Evolutionary conservation across 306 rosid species (phyloP), one percentile per base, ranked within the genome.

Genomic region (Ormosia semicastrata): DNA sequence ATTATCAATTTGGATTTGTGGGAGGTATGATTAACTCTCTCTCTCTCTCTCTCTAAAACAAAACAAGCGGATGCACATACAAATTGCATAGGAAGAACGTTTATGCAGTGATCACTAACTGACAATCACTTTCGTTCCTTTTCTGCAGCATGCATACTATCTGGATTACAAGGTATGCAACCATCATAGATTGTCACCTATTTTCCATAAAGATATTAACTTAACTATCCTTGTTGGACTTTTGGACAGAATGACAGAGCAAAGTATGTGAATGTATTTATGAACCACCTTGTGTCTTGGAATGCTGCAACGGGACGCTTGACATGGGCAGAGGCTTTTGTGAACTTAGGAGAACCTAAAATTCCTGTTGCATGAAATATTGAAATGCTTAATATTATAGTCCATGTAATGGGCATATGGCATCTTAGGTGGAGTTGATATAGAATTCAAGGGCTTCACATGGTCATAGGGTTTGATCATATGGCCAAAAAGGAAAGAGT

Each of bases 221-320:
- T 54, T 77, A 14, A 83, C 62, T 74, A 68, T 74, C 67, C 66
- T 37, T 30, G 4, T 58, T 46, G 50, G 37, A 71, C 34, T 78
- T 83, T 66, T 81, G 73, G 70, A 70, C 98, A 95, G 99, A 95
- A 95, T 79, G 98, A 95, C 80, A 89, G 78, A 84, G 93, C 75
- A 34, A 88, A 88, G 83, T 93, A 93, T 76, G 93, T 90, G 86
- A 86, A 90, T 77, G 88, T 80, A 72, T 95, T 92, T 37, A 66
- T 95, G 88, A 66, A 93, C 87, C 96, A 92, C 79, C 96, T 95
- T 44, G 97, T 95, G 43, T 95, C 99, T 79, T 95, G 99, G 99
- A 84, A 92, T 59, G 91, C 82, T 5, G 99, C 98, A 37, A 52
- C 69, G 41, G 90, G 57, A 11, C 95, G 96, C 57, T 76, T 95